Base-by-base conservation (phyloP, 352 stramenopile genomes). In the Phytopythium mirpurense region DNA sequence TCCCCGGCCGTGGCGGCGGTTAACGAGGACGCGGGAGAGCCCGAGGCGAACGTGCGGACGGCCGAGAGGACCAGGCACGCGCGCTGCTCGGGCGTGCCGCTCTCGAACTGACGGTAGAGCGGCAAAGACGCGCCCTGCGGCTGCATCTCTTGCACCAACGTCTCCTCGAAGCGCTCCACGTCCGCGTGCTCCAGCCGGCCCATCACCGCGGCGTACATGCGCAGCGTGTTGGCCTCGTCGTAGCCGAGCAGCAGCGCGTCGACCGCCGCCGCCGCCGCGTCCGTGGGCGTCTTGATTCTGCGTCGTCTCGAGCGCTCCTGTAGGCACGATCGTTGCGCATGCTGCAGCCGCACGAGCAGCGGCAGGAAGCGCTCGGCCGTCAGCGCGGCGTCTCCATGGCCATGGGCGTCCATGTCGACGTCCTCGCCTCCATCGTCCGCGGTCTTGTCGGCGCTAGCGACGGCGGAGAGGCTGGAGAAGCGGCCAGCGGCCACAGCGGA, bases 101-200 rank as follows among this genome's bases (percentile, higher is more conserved):
- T 62, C 58, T 88, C 73, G 46, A 88, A 88, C 44, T 61, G 74
- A 32, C 74, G 73, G 46, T 75, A 82, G 11, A 64, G 23, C 3
- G 53, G 69, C 59, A 42, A 59, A 7, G 19, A n/a, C 19, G 21
- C 31, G 8, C 23, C 19, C 18, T 42, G 29, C n/a, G 41, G 44
- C 35, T 67, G 44, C 23, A 41, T 34, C 26, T 58, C 38, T 24
- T 52, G 18, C n/a, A 0, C 2, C 19, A 29, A 19, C 2, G 27
- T 0, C 9, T 29, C 38, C 27, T 26, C 29, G 38, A 43, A 60
- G 23, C 4, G 54, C 26, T 69, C 65, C n/a, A 83, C 45, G 44
- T 65, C 54, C 5, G 49, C 49, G 16, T 51, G 57, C 3, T 57
- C 64, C 26, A 87, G 46, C 32, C 59, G 31, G 0, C 58, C 45